Evolutionary conservation across 345 rosid species (phyloP).

Genomic region (Eucalyptus rudis): DNA sequence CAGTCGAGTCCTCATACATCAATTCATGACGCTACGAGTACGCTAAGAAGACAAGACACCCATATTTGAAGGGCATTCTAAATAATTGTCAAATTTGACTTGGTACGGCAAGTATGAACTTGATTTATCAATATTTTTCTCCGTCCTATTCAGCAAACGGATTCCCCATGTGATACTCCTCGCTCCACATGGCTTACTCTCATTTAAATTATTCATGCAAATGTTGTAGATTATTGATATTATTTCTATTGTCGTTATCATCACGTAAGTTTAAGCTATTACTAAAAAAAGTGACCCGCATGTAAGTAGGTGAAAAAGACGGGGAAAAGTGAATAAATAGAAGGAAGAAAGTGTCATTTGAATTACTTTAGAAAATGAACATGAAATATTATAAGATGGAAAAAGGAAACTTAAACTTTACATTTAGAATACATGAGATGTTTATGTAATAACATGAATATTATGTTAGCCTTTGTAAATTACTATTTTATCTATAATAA

Average conservation of each 20-base stretch:
- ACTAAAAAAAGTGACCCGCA: neutral
- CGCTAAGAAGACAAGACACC: neutral
- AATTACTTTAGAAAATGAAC: neutral
- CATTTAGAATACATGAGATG: neutral
- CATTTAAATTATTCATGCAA: neutral
- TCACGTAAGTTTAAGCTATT: neutral
- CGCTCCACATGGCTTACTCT: neutral
- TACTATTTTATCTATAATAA: neutral
- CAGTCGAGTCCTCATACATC: neutral
- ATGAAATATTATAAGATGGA: too few species aligned
- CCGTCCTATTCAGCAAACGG: neutral
- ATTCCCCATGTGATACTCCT: neutral
- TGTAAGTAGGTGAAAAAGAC: neutral
- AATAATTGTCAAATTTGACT: neutral
- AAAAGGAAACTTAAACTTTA: neutral
- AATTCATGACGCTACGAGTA: neutral
- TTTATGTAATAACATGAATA: neutral
- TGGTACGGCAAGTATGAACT: neutral
- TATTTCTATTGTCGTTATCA: neutral
- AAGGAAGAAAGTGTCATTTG: neutral
- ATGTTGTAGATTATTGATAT: neutral
- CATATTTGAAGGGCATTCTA: neutral
- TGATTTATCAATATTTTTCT: neutral
- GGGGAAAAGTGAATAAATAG: neutral
- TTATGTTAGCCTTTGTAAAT: neutral